These are phyloP conservation scores for Pythium brassicae DNA, from an alignment of 352 stramenopile genomes.

Conservation along the genomic window DNA sequence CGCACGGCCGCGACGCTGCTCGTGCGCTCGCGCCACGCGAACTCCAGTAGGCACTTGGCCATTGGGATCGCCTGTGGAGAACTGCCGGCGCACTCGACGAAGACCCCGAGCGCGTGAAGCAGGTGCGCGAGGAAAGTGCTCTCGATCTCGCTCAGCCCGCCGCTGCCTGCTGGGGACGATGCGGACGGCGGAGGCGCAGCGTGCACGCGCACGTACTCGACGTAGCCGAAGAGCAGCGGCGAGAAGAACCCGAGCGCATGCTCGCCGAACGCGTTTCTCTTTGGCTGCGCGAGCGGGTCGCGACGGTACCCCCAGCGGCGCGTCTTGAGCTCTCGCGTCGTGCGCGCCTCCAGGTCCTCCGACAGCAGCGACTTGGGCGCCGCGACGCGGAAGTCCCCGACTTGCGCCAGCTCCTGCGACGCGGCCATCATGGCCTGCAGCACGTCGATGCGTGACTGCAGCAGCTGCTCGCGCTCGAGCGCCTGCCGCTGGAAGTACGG, in stretches of 20 bases:
- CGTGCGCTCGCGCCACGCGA: conserved; percentile 52
- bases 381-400: conserved; percentile 26
- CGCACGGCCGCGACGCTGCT: conserved; percentile 48
- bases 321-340: conserved; percentile 55
- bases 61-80: conserved; percentile 54
- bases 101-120: conserved; percentile 56
- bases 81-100: conserved; percentile 69
- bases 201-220: conserved; percentile 45
- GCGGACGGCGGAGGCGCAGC: not conserved
- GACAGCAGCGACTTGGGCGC: conserved; percentile 36
- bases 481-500: conserved; percentile 61
- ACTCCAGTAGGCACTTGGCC: conserved; percentile 66
- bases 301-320: conserved; percentile 66
- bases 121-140: conserved; percentile 67
- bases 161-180: no score
- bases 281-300: conserved; percentile 34
- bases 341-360: conserved; percentile 39
- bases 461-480: conserved; percentile 65
- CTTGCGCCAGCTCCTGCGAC: conserved; percentile 61
- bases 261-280: conserved; percentile 62
- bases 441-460: conserved; percentile 67
- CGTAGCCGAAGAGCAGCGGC: conserved; percentile 68
- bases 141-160: conserved; percentile 44
- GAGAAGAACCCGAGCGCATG: conserved; percentile 68
- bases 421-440: conserved; percentile 52